phyloP scores from a whole-genome alignment of 768 basidiomycete genomes.

The Serendipita sp. region DNA sequence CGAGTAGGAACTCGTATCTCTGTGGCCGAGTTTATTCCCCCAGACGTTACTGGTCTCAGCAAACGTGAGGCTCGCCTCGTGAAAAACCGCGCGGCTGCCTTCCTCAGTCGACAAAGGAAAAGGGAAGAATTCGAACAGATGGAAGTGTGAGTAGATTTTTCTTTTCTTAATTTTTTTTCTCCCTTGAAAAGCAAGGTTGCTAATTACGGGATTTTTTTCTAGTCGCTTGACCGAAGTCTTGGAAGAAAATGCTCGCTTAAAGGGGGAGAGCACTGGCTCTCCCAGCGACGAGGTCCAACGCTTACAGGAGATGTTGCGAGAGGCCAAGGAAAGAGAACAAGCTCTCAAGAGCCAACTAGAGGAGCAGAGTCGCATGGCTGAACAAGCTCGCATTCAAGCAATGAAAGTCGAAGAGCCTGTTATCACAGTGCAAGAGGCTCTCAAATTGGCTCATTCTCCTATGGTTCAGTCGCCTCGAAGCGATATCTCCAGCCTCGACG shows the following conservation, averaged over 20 bases:
- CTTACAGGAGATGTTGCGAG: neutral
- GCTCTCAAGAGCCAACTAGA: neutral
- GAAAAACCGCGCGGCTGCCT: constrained; percentile 85
- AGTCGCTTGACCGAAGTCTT: constrained; percentile 76
- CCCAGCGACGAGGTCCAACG: neutral
- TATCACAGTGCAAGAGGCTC: neutral
- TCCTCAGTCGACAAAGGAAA: constrained; percentile 80
- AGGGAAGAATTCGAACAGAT: constrained; percentile 83
- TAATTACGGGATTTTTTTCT: constrained; percentile 15
- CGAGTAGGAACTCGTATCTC: constrained; percentile 32
- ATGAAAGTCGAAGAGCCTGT: neutral
- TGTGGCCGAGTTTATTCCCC: constrained; percentile 75
- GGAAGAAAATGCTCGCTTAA: constrained; percentile 63
- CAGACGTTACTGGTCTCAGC: constrained; percentile 73
- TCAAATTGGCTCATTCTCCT: neutral
- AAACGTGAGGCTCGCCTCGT: constrained; percentile 85
- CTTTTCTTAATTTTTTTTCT: constrained; percentile 10
- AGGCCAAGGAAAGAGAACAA: neutral
- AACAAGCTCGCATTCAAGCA: neutral
- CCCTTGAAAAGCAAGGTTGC: constrained; percentile 7
- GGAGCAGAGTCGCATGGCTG: neutral
- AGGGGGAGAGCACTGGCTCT: neutral
- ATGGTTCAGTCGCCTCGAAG: constrained; percentile 3
- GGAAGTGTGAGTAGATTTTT: constrained; percentile 54
- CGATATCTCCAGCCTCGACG: constrained; percentile 5